Percentiles rank a stretch among this genome's conserved stretches.
phyloP scores from a whole-genome alignment of 495 filamentous ascomycete species.

The Copromyces sp. region DNA sequence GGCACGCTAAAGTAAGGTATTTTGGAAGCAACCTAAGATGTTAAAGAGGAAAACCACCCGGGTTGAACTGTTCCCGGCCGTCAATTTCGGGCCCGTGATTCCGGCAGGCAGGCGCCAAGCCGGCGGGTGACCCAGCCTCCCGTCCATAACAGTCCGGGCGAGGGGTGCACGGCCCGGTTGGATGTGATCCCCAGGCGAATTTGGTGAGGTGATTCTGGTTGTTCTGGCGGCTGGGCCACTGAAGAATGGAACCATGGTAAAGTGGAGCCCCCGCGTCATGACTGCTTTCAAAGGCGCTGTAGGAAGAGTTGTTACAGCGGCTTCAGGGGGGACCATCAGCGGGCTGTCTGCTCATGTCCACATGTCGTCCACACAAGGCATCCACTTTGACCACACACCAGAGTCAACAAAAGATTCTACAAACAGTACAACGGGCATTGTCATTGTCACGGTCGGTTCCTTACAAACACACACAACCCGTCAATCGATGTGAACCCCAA shows the following conservation, averaged over 20 bases:
- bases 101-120: background rate
- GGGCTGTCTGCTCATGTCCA: background rate
- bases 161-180: background rate
- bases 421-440: background rate
- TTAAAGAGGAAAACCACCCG: background rate
- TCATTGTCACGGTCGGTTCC: background rate
- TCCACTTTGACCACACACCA: background rate
- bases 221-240: background rate
- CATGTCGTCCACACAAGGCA: background rate
- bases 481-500: background rate
- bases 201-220: background rate
- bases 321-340: background rate
- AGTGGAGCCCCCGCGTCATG: background rate
- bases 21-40: background rate
- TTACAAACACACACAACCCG: background rate
- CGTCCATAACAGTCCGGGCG: background rate
- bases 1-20: too few relatives aligned
- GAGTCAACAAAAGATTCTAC: constrained; percentile 1
- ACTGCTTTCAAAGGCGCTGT: background rate
- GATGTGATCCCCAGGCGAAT: background rate
- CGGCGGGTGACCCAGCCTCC: background rate
- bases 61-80: background rate
- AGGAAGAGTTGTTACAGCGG: background rate
- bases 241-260: background rate
- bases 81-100: background rate